Conservation (phyloP, 352 stramenopile genomes). For the Globisporangium radiosum region DNA sequence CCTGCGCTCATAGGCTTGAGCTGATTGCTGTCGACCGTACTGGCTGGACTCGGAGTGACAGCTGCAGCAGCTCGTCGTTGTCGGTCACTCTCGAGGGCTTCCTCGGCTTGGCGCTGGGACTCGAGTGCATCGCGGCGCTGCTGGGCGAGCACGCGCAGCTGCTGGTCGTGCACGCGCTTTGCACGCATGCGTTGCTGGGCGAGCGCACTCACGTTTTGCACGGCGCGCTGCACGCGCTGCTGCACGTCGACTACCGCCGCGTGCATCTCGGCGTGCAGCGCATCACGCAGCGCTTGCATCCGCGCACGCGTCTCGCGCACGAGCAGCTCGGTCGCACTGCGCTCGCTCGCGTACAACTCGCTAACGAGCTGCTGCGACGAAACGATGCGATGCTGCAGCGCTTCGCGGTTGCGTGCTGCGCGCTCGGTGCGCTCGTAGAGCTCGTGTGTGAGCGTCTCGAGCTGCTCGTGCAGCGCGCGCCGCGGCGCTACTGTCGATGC, state of each 20-base stretch:
- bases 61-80: no score
- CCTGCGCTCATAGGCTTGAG: no score
- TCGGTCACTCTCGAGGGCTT: neutral
- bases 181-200: neutral
- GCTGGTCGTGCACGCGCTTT: constrained; percentile 5
- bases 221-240: constrained; percentile 8
- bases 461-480: constrained; percentile 3
- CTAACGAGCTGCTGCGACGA: constrained; percentile 12
- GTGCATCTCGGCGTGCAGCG: constrained; percentile 22
- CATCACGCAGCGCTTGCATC: constrained; percentile 19
- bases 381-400: constrained; percentile 11
- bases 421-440: constrained; percentile 13
- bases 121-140: neutral
- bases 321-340: neutral
- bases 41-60: no score
- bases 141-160: neutral
- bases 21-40: no score
- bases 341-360: constrained; percentile 6
- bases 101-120: neutral
- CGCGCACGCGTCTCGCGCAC: constrained; percentile 16
- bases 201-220: constrained; percentile 11
- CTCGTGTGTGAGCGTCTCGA: constrained; percentile 17
- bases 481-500: neutral
- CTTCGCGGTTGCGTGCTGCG: constrained; percentile 7
- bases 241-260: constrained; percentile 10